phyloP scores from a whole-genome alignment of 2,329 filamentous ascomycete genomes.

The Septoria linicola region DNA sequence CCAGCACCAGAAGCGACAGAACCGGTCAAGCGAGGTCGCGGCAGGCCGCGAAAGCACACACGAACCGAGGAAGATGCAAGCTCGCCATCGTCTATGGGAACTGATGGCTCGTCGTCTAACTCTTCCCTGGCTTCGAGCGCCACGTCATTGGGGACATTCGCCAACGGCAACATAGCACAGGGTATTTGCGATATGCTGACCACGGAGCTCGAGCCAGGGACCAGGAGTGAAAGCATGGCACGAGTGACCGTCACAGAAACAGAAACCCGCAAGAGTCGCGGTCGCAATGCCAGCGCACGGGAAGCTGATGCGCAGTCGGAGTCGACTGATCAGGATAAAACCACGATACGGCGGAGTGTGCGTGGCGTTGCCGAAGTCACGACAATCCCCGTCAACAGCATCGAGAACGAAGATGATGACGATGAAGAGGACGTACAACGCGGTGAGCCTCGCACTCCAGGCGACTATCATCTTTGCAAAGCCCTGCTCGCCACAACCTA shows the following conservation, averaged over 20 bases:
- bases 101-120: constrained; percentile 24
- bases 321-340: constrained; percentile 11
- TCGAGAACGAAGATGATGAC: constrained; percentile 28
- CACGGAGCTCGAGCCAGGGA: constrained; percentile 19
- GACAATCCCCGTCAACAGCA: constrained; percentile 29
- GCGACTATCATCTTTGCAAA: constrained; percentile 74
- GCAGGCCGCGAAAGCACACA: constrained; percentile 27
- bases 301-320: constrained; percentile 5
- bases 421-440: constrained; percentile 33
- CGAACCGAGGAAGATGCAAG: constrained; percentile 20
- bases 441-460: constrained; percentile 42
- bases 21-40: constrained; percentile 25
- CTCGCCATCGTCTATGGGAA: constrained; percentile 27
- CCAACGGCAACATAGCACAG: constrained; percentile 32
- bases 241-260: constrained; percentile 15
- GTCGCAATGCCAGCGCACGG: background rate
- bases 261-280: background rate
- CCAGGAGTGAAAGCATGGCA: background rate
- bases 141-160: constrained; percentile 33
- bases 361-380: constrained; percentile 14
- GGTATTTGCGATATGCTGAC: constrained; percentile 36
- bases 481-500: constrained; percentile 73
- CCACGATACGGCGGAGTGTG: constrained; percentile 20
- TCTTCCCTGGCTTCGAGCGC: constrained; percentile 34
- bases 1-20: constrained; percentile 20